Evolutionary conservation across 345 rosid genomes (phyloP).

Genomic region (Hibiscus mutabilis): DNA sequence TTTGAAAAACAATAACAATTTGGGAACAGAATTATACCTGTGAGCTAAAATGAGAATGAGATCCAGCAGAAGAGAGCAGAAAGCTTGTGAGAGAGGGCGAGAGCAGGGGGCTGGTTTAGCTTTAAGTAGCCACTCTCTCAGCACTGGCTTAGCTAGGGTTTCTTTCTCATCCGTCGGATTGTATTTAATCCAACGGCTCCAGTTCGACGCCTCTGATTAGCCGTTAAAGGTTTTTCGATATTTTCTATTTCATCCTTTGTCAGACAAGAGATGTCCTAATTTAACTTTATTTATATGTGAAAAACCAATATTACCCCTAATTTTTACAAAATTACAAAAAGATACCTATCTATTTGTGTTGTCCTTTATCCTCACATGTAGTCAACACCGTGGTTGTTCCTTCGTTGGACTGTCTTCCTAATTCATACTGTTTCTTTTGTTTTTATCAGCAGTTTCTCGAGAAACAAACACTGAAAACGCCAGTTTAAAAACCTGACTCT

Average conservation of each 20-base stretch:
- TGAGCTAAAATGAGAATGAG: background rate
- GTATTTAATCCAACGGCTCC: background rate
- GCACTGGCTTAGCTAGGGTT: constrained; percentile 12
- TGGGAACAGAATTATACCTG: background rate
- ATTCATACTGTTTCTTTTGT: no score
- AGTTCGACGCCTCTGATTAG: background rate
- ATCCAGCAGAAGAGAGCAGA: background rate
- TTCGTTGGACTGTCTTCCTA: background rate
- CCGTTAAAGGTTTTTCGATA: background rate
- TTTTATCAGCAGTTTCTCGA: background rate
- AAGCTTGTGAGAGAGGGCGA: background rate
- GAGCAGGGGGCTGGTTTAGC: background rate
- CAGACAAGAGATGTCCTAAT: background rate
- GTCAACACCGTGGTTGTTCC: background rate
- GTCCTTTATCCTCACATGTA: background rate
- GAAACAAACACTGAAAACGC: background rate
- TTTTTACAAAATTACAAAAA: background rate
- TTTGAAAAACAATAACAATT: background rate
- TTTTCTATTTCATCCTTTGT: background rate
- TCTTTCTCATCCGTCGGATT: constrained; percentile 10
- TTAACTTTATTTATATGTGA: background rate
- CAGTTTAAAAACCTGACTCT: background rate
- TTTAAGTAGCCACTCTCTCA: constrained; percentile 9
- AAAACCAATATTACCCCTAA: background rate
- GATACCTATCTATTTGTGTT: background rate